Base-by-base conservation (phyloP, 1,284 basidiomycete genomes). In the Irpex sp. region DNA sequence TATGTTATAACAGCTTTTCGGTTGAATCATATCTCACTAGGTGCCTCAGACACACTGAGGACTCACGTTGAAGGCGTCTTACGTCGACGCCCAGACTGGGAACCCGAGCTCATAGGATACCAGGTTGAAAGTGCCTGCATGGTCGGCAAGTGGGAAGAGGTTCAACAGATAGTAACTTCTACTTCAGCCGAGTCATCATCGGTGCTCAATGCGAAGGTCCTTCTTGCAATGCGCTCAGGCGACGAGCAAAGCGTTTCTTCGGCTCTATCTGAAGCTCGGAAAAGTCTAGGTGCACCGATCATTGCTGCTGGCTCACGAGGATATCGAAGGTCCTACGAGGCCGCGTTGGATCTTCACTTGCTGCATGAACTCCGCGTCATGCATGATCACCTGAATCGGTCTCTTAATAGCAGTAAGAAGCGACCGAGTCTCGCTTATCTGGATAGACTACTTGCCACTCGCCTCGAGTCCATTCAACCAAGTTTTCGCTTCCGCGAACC, bases 101-200 rank as follows among this genome's bases (percentile, higher is more conserved):
- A 92, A 61, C 72, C 81, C 1, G 81, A 86, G 3, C 79, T 99
- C 1, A 87, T 90, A 6, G 89, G 90, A 0, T 98, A 94, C 74
- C 90, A 94, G 67, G 89, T 94, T 11, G 97, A 99, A 77, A 94
- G 95, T 62, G 93, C 94, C 1, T 97, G 95, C 88, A 97, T 97
- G 81, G 89, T 95, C 19, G 93, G 95, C 6, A 94, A 97, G 67
- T 98, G 97, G 96, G 82, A 86, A 7, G 90, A 91, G 57, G 90
- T 98, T 21, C 79, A 86, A 63, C 74, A 76, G 4, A 79, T 92
- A 39, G 83, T 90, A 39, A 76, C 81, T n/a, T 76, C 78, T 33
- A 77, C 81, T 26, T 77, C 81, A 58, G 71, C 76, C 39, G 79
- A 82, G 43, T 81, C 82, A 1, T 79, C 94, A 0, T 85, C 92